A percentile compares a stretch with the other conserved stretches of the same genome.
Evolutionary conservation across 805 yeast species (phyloP).

Genomic region (Scheffersomyces spartinae): DNA sequence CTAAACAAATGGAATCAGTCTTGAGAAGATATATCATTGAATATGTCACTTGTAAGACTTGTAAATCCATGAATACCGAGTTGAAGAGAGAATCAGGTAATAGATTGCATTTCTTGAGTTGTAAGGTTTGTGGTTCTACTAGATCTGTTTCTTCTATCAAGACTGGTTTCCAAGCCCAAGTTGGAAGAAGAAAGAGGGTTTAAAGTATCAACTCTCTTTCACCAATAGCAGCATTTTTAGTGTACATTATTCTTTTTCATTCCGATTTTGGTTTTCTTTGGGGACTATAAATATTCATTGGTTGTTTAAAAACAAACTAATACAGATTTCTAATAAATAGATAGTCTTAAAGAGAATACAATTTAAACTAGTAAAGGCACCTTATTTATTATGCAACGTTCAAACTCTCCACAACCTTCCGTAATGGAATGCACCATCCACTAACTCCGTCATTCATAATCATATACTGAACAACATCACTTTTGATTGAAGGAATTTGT

Average conservation of each 20-base stretch:
- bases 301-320: too few relatives aligned
- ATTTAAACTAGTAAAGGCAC: too few relatives aligned
- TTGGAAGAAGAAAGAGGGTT: constrained; percentile 76
- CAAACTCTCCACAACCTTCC: constrained; percentile 37
- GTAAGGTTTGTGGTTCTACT: constrained; percentile 96
- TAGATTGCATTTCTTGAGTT: constrained; percentile 93
- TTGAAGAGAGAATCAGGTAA: constrained; percentile 91
- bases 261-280: too few relatives aligned
- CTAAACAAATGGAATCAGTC: constrained; percentile 93
- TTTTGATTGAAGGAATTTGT: constrained; percentile 19
- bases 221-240: too few relatives aligned
- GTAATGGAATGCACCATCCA: constrained; percentile 58
- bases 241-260: too few relatives aligned
- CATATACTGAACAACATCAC: constrained; percentile 39
- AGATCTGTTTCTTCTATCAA: constrained; percentile 95
- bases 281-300: too few relatives aligned
- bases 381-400: background rate
- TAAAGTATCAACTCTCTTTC: too few relatives aligned
- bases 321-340: too few relatives aligned
- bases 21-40: constrained; percentile 93
- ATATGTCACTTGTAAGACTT: constrained; percentile 97
- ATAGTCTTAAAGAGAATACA: too few relatives aligned
- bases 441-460: constrained; percentile 44
- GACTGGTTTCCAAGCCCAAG: constrained; percentile 99
- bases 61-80: constrained; percentile 95